Evolutionary conservation across 257 asterid species (phyloP).

Genomic region (Misopates orontium): DNA sequence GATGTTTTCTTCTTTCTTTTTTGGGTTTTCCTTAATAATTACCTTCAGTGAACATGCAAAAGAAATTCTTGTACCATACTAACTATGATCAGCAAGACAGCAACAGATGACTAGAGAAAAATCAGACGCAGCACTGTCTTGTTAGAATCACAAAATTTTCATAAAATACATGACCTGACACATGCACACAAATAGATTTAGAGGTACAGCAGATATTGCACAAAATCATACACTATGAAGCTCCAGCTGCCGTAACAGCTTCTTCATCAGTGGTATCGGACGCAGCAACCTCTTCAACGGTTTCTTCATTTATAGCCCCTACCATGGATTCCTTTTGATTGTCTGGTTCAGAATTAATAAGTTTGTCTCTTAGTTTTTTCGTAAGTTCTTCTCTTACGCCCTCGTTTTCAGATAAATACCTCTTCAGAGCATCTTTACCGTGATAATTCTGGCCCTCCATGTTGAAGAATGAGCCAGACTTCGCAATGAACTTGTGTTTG

Average conservation of each 20-base stretch:
- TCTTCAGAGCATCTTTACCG: conserved; percentile 71
- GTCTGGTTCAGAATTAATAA: conserved; percentile 36
- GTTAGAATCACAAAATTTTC: conserved; percentile 29
- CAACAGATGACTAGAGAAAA: conserved; percentile 10
- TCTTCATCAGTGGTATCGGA: conserved; percentile 66
- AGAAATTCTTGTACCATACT: conserved; percentile 7
- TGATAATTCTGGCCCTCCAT: conserved; percentile 40
- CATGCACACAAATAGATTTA: conserved; percentile 4
- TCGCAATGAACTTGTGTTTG: conserved; percentile 66
- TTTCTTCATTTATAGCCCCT: conserved; percentile 32
- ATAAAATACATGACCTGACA: conserved; percentile 31
- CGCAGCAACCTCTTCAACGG: conserved; percentile 44
- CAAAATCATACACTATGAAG: conserved; percentile 27
- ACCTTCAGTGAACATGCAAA: conserved; percentile 25
- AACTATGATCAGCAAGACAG: conserved; percentile 17
- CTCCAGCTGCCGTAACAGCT: conserved; percentile 57
- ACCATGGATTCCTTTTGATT: conserved; percentile 34
- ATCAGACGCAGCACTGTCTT: conserved; percentile 1
- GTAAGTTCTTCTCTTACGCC: conserved; percentile 56
- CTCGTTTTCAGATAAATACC: conserved; percentile 46
- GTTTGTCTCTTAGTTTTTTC: conserved; percentile 66
- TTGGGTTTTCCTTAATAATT: conserved; percentile 12
- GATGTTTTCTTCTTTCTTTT: not conserved
- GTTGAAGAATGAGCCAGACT: conserved; percentile 35
- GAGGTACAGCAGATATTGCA: not conserved